Evolutionary conservation across 495 filamentous ascomycete genomes (phyloP).

Genomic region (Xylaria flabelliformis): DNA sequence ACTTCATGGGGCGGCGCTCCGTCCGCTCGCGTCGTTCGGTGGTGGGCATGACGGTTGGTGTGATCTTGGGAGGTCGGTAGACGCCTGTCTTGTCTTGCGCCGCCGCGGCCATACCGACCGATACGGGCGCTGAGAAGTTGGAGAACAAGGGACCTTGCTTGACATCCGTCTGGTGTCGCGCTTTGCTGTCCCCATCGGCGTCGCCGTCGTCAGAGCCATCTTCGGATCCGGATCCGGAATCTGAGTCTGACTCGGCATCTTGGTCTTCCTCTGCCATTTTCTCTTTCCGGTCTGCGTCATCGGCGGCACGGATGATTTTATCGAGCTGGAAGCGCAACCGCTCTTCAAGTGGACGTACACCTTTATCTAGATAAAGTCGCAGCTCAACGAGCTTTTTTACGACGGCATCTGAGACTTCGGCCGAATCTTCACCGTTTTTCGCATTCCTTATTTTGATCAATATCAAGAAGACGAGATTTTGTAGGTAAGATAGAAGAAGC

Average conservation of each 20-base stretch:
- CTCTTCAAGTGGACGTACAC: slow-evolving; percentile 85
- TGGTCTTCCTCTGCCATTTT: slow-evolving; percentile 40
- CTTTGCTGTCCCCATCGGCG: slow-evolving; percentile 43
- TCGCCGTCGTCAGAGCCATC: slow-evolving; percentile 42
- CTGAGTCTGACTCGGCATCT: slow-evolving; percentile 41
- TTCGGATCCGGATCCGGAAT: slow-evolving; percentile 53
- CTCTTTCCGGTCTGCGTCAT: slow-evolving; percentile 65
- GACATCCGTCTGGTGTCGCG: slow-evolving; percentile 61
- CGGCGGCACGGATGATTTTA: slow-evolving; percentile 85
- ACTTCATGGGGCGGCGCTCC: slow-evolving; percentile 66
- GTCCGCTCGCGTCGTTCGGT: slow-evolving; percentile 63
- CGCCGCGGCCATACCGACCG: slow-evolving; percentile 45
- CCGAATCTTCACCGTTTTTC: slow-evolving; percentile 37
- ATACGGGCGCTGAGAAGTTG: slow-evolving; percentile 48
- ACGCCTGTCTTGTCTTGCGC: slow-evolving; percentile 58
- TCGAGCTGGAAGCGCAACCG: slow-evolving; percentile 87
- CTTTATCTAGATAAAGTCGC: slow-evolving; percentile 86
- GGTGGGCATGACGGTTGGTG: slow-evolving; percentile 72
- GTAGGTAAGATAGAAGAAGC: slow-evolving; percentile 91
- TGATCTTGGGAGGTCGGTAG: slow-evolving; percentile 86
- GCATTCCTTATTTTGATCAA: slow-evolving; percentile 77
- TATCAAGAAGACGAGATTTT: slow-evolving; percentile 90
- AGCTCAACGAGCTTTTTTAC: slow-evolving; percentile 85
- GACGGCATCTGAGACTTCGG: slow-evolving; percentile 52
- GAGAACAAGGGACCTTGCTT: slow-evolving; percentile 68